Evolutionary conservation across 805 yeast genomes (phyloP).

Genomic region (Lipomyces kockii): DNA sequence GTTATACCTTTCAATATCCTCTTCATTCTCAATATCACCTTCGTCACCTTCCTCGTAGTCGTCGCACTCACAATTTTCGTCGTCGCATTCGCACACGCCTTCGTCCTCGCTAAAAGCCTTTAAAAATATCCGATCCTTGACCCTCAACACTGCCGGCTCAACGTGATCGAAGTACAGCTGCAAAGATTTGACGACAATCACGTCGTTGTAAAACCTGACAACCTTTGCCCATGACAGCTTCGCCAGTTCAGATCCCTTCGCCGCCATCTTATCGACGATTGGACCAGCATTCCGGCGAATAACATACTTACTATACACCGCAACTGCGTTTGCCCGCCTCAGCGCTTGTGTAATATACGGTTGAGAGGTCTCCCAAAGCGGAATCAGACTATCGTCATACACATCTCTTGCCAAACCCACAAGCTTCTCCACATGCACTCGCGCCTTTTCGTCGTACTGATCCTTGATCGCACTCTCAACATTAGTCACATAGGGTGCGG

Average conservation of each 20-base stretch:
- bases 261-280: not conserved
- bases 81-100: not conserved
- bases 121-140: slow-evolving; percentile 2
- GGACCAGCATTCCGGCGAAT: slow-evolving; percentile 4
- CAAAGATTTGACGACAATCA: not conserved
- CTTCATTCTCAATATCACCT: slow-evolving; percentile 3
- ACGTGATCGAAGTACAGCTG: slow-evolving; percentile 1
- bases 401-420: not conserved
- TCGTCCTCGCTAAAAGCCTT: not conserved
- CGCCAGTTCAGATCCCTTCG: not conserved
- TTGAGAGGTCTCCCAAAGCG: slow-evolving; percentile 6
- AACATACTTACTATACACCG: slow-evolving; percentile 4
- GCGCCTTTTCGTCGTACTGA: slow-evolving; percentile 7
- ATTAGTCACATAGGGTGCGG: not conserved
- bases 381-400: not conserved
- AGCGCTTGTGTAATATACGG: not conserved
- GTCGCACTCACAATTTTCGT: not conserved
- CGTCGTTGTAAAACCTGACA: slow-evolving; percentile 5
- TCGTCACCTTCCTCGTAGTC: slow-evolving; percentile 9
- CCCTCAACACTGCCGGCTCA: slow-evolving; percentile 7
- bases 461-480: not conserved
- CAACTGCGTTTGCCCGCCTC: not conserved
- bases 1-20: slow-evolving; percentile 6
- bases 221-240: not conserved
- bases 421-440: slow-evolving; percentile 7